phyloP scores from a whole-genome alignment of 257 asterid species.

The Scutellaria galericulata region DNA sequence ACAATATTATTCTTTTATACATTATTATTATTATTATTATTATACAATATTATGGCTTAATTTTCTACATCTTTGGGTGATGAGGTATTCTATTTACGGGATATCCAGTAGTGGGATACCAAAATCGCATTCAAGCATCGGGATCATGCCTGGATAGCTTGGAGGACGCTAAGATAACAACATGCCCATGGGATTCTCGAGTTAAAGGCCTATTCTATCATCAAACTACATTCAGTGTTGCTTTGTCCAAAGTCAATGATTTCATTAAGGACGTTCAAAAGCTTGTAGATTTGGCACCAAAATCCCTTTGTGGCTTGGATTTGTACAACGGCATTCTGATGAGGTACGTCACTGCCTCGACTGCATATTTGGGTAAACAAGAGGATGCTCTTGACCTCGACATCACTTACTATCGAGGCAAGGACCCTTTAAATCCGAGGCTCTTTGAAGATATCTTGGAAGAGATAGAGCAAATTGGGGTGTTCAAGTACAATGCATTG shows the following conservation, averaged over 20 bases:
- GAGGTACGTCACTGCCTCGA: slow-evolving; percentile 62
- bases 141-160: slow-evolving; percentile 64
- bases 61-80: too few species aligned
- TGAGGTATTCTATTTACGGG: slow-evolving; percentile 47
- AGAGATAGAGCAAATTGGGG: slow-evolving; percentile 64
- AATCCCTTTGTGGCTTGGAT: slow-evolving; percentile 56
- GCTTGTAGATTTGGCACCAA: slow-evolving; percentile 47
- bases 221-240: slow-evolving; percentile 62
- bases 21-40: too few species aligned
- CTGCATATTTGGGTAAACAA: slow-evolving; percentile 63
- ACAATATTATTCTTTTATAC: too few species aligned
- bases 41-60: too few species aligned
- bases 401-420: slow-evolving; percentile 60
- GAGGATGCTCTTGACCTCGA: slow-evolving; percentile 63
- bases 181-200: slow-evolving; percentile 70
- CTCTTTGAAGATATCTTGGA: slow-evolving; percentile 54
- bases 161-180: slow-evolving; percentile 38
- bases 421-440: slow-evolving; percentile 55
- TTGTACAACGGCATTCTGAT: slow-evolving; percentile 58
- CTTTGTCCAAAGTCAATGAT: slow-evolving; percentile 42
- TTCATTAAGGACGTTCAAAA: slow-evolving; percentile 61
- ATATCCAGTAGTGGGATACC: slow-evolving; percentile 61
- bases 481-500: slow-evolving; percentile 60
- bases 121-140: slow-evolving; percentile 60
- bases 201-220: slow-evolving; percentile 56